A percentile compares a stretch with the other conserved stretches of the same genome.
Evolutionary conservation across 108 stramenopile species (phyloP).

Genomic region (Cyclostephanos invisitatus): DNA sequence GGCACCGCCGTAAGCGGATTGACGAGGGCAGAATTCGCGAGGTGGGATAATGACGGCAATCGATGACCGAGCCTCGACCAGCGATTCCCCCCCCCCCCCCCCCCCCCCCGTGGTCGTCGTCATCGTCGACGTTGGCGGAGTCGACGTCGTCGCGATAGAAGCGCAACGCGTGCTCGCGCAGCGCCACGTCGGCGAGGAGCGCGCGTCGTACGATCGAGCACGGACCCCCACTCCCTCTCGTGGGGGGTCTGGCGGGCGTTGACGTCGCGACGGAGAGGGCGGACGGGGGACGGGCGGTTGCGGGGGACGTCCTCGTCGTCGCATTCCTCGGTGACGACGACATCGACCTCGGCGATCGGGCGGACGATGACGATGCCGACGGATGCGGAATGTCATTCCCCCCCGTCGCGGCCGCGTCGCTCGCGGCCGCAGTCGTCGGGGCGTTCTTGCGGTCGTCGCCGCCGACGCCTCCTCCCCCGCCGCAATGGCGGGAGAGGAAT

Average conservation of each 20-base stretch:
- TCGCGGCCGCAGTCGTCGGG: too few species aligned
- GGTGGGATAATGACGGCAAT: constrained; percentile 70
- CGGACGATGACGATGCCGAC: too few species aligned
- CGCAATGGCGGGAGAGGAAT: background rate
- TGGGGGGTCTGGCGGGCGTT: background rate
- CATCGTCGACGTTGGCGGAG: background rate
- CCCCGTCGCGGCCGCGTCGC: too few species aligned
- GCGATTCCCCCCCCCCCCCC: too few species aligned
- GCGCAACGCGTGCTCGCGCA: constrained; percentile 51
- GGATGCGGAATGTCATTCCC: background rate
- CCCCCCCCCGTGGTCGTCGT: constrained; percentile 1
- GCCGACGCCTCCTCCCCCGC: background rate
- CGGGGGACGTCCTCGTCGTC: background rate
- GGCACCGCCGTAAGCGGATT: constrained; percentile 74
- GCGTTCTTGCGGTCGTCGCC: too few species aligned
- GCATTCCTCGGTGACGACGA: background rate
- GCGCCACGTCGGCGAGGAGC: constrained; percentile 55
- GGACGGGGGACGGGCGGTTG: background rate
- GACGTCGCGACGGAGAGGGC: background rate
- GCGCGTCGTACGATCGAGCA: constrained; percentile 45
- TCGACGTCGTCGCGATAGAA: background rate
- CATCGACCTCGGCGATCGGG: too few species aligned
- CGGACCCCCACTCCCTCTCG: too few species aligned
- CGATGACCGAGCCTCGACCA: constrained; percentile 38
- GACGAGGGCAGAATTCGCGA: constrained; percentile 73